A percentile compares a stretch with the other conserved stretches of the same genome.
These are phyloP conservation scores for Cladosporium sp. DNA, from an alignment of 2,329 filamentous ascomycete species.

Conservation along the genomic window DNA sequence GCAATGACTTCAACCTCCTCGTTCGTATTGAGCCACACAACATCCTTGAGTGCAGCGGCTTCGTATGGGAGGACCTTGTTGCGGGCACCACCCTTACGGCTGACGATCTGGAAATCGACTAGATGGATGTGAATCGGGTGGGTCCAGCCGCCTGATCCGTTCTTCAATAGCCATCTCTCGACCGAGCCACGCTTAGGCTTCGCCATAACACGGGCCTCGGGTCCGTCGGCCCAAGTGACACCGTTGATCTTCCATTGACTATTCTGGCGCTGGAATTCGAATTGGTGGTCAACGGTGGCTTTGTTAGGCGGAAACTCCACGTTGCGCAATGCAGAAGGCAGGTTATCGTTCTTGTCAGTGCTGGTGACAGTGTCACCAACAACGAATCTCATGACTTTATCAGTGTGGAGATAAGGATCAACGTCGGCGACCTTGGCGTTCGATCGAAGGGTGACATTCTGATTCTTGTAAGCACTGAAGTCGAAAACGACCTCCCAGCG, in stretches of 20 bases:
- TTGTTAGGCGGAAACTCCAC: conserved; percentile 30
- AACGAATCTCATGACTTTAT: conserved; percentile 44
- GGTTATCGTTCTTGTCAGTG: conserved; percentile 33
- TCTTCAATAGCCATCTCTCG: conserved; percentile 37
- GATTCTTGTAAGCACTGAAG: conserved; percentile 44
- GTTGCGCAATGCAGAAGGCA: conserved; percentile 27
- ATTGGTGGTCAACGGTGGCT: conserved; percentile 37
- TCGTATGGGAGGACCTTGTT: conserved; percentile 45
- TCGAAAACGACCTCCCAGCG: conserved; percentile 54
- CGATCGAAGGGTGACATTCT: conserved; percentile 33
- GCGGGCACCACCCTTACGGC: conserved; percentile 42
- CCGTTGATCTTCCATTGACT: conserved; percentile 49
- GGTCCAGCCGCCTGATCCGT: conserved; percentile 44
- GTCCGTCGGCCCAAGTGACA: conserved; percentile 32
- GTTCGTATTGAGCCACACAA: conserved; percentile 48
- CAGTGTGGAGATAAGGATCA: conserved; percentile 46
- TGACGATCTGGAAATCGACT: conserved; percentile 51
- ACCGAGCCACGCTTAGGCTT: conserved; percentile 29
- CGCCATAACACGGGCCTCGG: conserved; percentile 29
- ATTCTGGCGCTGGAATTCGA: conserved; percentile 40
- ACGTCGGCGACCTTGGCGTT: conserved; percentile 20
- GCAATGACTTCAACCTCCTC: conserved; percentile 49
- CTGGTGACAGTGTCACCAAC: conserved; percentile 40
- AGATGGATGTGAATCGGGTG: conserved; percentile 32
- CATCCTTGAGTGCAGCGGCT: conserved; percentile 50